A percentile compares a stretch with the other conserved stretches of the same genome.
phyloP scores from a whole-genome alignment of 2,329 filamentous ascomycete genomes.

The Paraconiothyrium brasiliense region DNA sequence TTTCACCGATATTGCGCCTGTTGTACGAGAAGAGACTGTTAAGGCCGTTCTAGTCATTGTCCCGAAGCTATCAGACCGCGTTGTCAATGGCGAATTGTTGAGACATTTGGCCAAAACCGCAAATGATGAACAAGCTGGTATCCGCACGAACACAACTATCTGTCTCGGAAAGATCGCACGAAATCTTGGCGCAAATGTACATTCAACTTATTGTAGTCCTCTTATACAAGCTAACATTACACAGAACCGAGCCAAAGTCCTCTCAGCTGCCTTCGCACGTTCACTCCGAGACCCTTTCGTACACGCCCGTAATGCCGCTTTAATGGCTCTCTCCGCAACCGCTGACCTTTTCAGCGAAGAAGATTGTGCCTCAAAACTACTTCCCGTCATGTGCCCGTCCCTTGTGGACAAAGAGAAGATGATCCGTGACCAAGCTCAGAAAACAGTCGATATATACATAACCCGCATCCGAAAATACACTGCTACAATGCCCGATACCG shows the following conservation, averaged over 20 bases:
- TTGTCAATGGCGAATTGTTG: slow-evolving; percentile 91
- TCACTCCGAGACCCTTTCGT: slow-evolving; percentile 93
- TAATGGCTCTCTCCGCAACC: slow-evolving; percentile 87
- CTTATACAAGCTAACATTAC: slow-evolving; percentile 20
- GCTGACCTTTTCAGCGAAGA: slow-evolving; percentile 87
- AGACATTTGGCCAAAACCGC: slow-evolving; percentile 93
- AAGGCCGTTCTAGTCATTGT: slow-evolving; percentile 92
- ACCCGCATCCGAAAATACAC: slow-evolving; percentile 82
- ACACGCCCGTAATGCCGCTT: slow-evolving; percentile 87
- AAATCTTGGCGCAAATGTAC: slow-evolving; percentile 74
- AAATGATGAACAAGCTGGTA: slow-evolving; percentile 96
- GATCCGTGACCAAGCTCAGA: slow-evolving; percentile 88
- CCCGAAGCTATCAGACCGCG: slow-evolving; percentile 87
- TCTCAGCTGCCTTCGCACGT: slow-evolving; percentile 90
- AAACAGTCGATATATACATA: slow-evolving; percentile 87
- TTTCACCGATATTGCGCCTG: slow-evolving; percentile 88
- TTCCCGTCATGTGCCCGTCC: slow-evolving; percentile 84
- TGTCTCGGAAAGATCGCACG: slow-evolving; percentile 96
- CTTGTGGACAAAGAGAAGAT: slow-evolving; percentile 96
- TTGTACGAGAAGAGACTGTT: slow-evolving; percentile 94
- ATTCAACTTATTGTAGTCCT: slow-evolving; percentile 20
- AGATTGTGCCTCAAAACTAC: slow-evolving; percentile 82
- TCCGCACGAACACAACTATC: slow-evolving; percentile 97
- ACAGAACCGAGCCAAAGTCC: slow-evolving; percentile 83
- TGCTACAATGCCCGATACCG: slow-evolving; percentile 80